A percentile compares a stretch with the other conserved stretches of the same genome.
Evolutionary conservation across 768 basidiomycete genomes (phyloP).

Genomic region (Rhizopogon rudus): DNA sequence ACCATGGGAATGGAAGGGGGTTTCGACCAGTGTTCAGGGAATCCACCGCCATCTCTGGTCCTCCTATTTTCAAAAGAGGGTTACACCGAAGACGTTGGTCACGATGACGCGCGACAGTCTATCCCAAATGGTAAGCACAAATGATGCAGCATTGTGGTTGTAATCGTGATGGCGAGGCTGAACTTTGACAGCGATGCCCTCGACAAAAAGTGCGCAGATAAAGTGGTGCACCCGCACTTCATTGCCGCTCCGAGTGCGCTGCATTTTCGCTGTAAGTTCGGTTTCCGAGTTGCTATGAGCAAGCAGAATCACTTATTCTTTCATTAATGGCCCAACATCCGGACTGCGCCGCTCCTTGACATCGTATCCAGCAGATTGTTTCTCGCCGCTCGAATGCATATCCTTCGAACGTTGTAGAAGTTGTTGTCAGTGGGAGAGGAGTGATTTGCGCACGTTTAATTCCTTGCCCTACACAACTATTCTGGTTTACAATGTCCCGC

Average conservation of each 20-base stretch:
- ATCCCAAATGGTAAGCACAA: background rate
- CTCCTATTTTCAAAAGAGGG: background rate
- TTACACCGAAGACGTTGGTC: background rate
- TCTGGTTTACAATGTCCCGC: background rate
- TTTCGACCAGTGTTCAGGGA: slow-evolving; percentile 22
- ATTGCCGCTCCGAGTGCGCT: background rate
- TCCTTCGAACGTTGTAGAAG: background rate
- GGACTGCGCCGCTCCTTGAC: background rate
- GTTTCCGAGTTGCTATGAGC: background rate
- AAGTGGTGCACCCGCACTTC: background rate
- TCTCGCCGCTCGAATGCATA: background rate
- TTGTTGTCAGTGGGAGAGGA: background rate
- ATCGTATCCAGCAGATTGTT: background rate
- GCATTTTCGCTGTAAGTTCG: background rate
- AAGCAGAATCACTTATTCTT: background rate
- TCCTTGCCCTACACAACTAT: background rate
- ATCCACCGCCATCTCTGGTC: slow-evolving; percentile 1
- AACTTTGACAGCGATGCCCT: background rate
- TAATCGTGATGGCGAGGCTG: background rate
- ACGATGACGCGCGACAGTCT: background rate
- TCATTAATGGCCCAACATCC: background rate
- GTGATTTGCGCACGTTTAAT: background rate
- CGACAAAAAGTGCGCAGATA: background rate
- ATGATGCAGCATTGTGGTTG: background rate
- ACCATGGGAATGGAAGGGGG: slow-evolving; percentile 48